Base-by-base conservation (phyloP, 192 early-diverging fungal genomes). In the Entomortierella parvispora region DNA sequence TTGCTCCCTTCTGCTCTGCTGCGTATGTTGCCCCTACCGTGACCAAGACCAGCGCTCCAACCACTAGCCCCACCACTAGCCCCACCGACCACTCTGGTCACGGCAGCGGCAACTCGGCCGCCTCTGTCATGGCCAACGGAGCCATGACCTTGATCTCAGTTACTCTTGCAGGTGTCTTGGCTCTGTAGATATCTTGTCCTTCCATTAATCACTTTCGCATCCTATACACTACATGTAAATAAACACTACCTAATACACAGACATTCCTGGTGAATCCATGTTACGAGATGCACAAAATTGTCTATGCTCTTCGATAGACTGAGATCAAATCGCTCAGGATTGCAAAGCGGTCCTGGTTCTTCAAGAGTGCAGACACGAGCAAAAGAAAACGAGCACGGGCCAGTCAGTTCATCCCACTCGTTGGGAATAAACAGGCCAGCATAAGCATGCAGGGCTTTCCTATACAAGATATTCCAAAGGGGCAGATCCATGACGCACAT, bases 1-100 rank as follows among this genome's bases (percentile, higher is more conserved):
- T 77, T 52, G 65, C 74, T 47, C 74, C 74, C 9, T 77, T 77
- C 58, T 77, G 74, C 42, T 33, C 12, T 17, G n/a, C 9, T 4
- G 33, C 42, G 10, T 77, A 68, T 40, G 51, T 29, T 17, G 59
- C 71, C 61, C 61, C 61, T 23, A 48, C 48, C 14, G 53, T 12
- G 7, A 40, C 37, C 37, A 5, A 5, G 5, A 40, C 58, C 10
- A 22, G 8, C 29, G 32, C 62, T 26, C 17, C 53, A 14, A 9
- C 70, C 7, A 18, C 49, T 48, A 22, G 20, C 48, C 62, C 58
- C 25, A 20, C 52, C 6, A 37, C 71, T 23, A 51, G 54, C 12
- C 34, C 31, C 20, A 53, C 37, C 17, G 48, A 54, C 37, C 69
- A 71, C 53, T 55, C 53, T 57, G 53, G 23, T 44, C 68, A 70